These are phyloP conservation scores for Thelonectria olida DNA, from an alignment of 2,329 filamentous ascomycete genomes.

Conservation along the genomic window DNA sequence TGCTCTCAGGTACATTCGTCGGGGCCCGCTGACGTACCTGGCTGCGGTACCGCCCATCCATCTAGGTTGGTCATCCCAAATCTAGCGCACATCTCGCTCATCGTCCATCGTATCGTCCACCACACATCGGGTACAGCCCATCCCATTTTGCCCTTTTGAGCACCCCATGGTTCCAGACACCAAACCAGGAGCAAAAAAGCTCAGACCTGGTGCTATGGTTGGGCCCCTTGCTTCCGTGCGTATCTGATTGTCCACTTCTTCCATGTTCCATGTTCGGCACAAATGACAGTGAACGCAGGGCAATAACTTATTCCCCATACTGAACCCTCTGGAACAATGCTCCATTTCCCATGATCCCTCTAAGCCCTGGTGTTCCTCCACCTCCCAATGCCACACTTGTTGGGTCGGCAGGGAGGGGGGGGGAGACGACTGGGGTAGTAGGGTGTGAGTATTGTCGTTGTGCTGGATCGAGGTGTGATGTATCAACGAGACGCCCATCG, in stretches of 20 bases:
- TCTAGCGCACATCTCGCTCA: constrained; percentile 37
- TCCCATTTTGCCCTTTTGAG: neutral
- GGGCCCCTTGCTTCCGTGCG: neutral
- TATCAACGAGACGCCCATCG: constrained; percentile 30
- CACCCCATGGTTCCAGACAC: constrained; percentile 19
- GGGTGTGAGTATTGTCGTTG: constrained; percentile 25
- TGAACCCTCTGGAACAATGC: neutral
- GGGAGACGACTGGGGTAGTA: too few relatives aligned
- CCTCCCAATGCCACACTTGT: constrained; percentile 28
- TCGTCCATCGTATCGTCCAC: constrained; percentile 32
- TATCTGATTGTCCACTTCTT: neutral
- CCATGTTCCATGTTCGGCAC: constrained; percentile 15
- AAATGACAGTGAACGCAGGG: constrained; percentile 4
- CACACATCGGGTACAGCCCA: constrained; percentile 28
- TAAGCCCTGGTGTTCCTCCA: constrained; percentile 10
- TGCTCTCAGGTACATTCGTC: constrained; percentile 18
- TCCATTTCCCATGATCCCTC: constrained; percentile 9
- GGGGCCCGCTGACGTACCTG: constrained; percentile 37
- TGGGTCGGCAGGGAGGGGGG: constrained; percentile 27
- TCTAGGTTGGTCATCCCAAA: constrained; percentile 30
- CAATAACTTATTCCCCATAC: neutral
- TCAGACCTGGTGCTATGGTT: constrained; percentile 12
- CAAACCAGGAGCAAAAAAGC: neutral
- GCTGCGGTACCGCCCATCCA: constrained; percentile 37
- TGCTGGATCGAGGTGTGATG: constrained; percentile 39